These are phyloP conservation scores for Zygoascus tannicola DNA, from an alignment of 805 yeast genomes.

Conservation along the genomic window DNA sequence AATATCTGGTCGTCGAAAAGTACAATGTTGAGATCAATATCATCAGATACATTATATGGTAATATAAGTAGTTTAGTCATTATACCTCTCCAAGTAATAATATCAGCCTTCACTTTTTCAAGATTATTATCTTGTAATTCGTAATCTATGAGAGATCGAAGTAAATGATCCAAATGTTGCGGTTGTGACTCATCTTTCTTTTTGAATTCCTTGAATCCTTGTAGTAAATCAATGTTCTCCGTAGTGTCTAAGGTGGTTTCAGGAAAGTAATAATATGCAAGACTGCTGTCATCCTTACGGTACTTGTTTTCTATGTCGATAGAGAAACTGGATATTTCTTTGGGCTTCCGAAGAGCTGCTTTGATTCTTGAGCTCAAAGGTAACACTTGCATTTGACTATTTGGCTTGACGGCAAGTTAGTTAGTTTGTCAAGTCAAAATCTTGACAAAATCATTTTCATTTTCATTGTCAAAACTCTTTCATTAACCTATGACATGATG, in stretches of 20 bases:
- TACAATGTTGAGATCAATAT: slow-evolving; percentile 51
- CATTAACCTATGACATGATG: too few relatives aligned
- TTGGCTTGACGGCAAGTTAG: background rate
- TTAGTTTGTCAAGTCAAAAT: too few relatives aligned
- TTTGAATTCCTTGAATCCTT: slow-evolving; percentile 54
- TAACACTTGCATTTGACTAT: slow-evolving; percentile 5
- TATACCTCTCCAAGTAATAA: slow-evolving; percentile 78
- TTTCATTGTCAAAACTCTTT: too few relatives aligned
- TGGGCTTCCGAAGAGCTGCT: slow-evolving; percentile 75
- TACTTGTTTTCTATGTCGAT: slow-evolving; percentile 43
- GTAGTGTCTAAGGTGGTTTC: slow-evolving; percentile 51
- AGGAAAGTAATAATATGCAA: slow-evolving; percentile 75
- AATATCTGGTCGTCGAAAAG: slow-evolving; percentile 52
- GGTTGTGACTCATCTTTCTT: slow-evolving; percentile 38
- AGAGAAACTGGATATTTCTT: slow-evolving; percentile 63
- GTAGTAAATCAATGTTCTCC: slow-evolving; percentile 46
- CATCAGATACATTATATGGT: slow-evolving; percentile 50
- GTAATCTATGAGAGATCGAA: slow-evolving; percentile 44
- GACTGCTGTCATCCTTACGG: slow-evolving; percentile 38
- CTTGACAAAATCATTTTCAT: too few relatives aligned
- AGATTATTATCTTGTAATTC: slow-evolving; percentile 38
- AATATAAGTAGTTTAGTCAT: slow-evolving; percentile 64
- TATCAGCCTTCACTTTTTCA: slow-evolving; percentile 48
- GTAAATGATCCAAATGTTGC: slow-evolving; percentile 47
- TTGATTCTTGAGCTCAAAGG: slow-evolving; percentile 22